Base-by-base conservation (phyloP, 345 rosid genomes). In the Orychophragmus violaceus region DNA sequence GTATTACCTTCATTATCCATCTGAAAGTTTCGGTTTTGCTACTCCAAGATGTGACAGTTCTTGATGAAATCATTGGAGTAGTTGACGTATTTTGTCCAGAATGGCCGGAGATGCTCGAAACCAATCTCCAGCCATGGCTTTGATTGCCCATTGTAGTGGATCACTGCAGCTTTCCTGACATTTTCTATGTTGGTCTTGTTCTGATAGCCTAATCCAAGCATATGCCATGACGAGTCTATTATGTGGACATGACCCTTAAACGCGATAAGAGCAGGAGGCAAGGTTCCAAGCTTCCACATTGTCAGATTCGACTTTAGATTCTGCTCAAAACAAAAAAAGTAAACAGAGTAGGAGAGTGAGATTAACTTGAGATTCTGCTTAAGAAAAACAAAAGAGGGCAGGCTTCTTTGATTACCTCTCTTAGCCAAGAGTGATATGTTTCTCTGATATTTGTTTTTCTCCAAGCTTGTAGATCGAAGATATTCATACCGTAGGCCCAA, bases 401-500 rank as follows among this genome's bases (percentile, higher is more conserved):
- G 30, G 68, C 9, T 53, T 41, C 41, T 59, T 18, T 19, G 28
- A 12, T 44, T 82, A 90, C 99, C 99, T 90, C 89, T 81, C 78
- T 88, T 80, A 90, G 80, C 99, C 97, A 94, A 48, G 79, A 83
- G 84, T 94, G 97, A 70, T 94, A 88, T 10, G 84, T 87, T 73
- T 90, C 96, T 68, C 90, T 82, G 64, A 94, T 89, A 58, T 82
- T 81, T 39, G 96, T 89, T 55, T 82, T 85, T 69, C 96, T 87
- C 99, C 99, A 95, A 5, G 89, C 83, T 52, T 74, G 74, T 25
- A 95, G 94, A 80, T 95, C 99, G 58, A 95, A 89, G 69, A 95
- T 71, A 71, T 95, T 95, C 99, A 95, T 95, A 59, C 99, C 99
- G 80, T 95, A 94, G 46, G 99, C 99, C 99, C 97, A 94, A 8